These are phyloP conservation scores for Chrysoporthe austroafricana DNA, from an alignment of 2,329 filamentous ascomycete species.

Conservation along the genomic window DNA sequence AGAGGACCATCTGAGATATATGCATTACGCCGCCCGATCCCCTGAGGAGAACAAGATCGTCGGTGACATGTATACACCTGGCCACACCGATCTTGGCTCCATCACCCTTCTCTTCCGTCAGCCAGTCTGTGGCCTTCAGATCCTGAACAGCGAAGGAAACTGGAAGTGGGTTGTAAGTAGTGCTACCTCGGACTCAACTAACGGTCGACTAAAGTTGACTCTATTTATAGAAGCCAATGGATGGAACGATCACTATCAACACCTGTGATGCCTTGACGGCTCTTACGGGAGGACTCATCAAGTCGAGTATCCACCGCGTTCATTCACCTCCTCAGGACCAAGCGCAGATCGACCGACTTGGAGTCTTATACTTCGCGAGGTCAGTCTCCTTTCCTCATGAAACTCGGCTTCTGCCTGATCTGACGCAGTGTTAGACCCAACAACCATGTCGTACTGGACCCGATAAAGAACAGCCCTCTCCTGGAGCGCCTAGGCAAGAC, in stretches of 20 bases:
- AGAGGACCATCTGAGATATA: constrained; percentile 66
- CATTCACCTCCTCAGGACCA: constrained; percentile 33
- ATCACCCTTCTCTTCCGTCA: constrained; percentile 63
- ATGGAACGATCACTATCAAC: constrained; percentile 56
- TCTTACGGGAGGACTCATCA: constrained; percentile 52
- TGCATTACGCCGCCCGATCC: constrained; percentile 58
- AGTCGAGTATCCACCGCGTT: constrained; percentile 46
- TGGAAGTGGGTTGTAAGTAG: constrained; percentile 52
- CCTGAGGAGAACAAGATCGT: constrained; percentile 50
- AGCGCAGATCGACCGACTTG: constrained; percentile 43
- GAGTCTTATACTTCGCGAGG: constrained; percentile 48
- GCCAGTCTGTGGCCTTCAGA: constrained; percentile 60
- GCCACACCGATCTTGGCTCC: constrained; percentile 61
- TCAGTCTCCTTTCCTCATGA: not conserved
- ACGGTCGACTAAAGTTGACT: not conserved
- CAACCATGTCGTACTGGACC: constrained; percentile 44
- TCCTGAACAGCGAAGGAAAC: constrained; percentile 49
- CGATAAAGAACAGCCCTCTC: constrained; percentile 43
- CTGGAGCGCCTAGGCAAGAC: constrained; percentile 42
- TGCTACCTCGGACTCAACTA: not conserved
- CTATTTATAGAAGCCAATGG: constrained; percentile 41
- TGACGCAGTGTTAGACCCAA: constrained; percentile 37
- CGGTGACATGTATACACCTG: constrained; percentile 48
- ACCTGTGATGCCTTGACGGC: constrained; percentile 53
- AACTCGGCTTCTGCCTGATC: not conserved